phyloP scores from a whole-genome alignment of 2,329 filamentous ascomycete genomes.

The Fonsecaea pedrosoi region DNA sequence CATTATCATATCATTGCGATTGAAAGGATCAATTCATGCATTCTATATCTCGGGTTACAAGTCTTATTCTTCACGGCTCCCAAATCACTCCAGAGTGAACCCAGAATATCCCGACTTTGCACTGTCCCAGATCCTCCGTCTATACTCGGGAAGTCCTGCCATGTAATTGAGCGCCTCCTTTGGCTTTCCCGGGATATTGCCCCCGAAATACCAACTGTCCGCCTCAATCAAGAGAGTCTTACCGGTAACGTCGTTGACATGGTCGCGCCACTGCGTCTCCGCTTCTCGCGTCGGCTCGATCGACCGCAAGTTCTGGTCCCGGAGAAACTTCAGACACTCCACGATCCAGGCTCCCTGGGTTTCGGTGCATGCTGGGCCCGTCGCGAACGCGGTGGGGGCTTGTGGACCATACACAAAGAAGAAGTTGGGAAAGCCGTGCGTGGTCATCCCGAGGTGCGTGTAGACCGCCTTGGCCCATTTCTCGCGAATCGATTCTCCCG shows the following conservation, averaged over 20 bases:
- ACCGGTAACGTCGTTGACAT: constrained; percentile 7
- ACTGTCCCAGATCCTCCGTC: constrained; percentile 20
- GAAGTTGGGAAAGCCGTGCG: constrained; percentile 56
- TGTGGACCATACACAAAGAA: constrained; percentile 63
- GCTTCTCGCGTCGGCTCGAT: constrained; percentile 20
- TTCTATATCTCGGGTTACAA: too few relatives aligned
- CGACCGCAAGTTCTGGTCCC: neutral
- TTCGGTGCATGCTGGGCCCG: constrained; percentile 60
- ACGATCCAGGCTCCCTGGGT: constrained; percentile 61
- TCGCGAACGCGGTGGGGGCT: constrained; percentile 52
- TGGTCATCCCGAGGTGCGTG: constrained; percentile 51
- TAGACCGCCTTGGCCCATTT: constrained; percentile 46
- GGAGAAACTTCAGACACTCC: constrained; percentile 12
- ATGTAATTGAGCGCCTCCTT: constrained; percentile 58
- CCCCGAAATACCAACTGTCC: constrained; percentile 59
- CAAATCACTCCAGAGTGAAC: constrained; percentile 8
- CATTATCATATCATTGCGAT: neutral
- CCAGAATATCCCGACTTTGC: constrained; percentile 16
- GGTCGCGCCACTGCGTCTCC: constrained; percentile 21
- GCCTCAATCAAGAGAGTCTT: constrained; percentile 10
- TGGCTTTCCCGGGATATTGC: constrained; percentile 61
- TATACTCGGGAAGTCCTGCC: constrained; percentile 39
- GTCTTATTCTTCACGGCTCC: neutral
- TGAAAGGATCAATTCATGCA: too few relatives aligned
- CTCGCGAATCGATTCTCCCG: constrained; percentile 44